Evolutionary conservation across 768 basidiomycete genomes (phyloP), one percentile per base, ranked within the genome.

Genomic region (Lyophyllum semitale): DNA sequence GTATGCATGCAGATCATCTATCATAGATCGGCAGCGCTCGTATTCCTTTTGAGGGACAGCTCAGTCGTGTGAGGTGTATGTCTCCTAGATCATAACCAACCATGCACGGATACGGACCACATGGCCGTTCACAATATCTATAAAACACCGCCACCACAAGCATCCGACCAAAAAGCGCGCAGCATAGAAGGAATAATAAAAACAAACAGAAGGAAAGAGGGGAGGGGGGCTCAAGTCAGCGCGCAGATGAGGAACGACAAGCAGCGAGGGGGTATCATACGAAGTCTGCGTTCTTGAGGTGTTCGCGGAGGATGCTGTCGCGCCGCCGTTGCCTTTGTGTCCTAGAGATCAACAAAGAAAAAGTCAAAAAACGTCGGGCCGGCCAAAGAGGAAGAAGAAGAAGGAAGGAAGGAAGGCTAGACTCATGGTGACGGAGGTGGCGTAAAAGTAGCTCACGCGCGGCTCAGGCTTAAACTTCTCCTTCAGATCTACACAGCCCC

Each of bases 391-490:
- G 8, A 20, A 22, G n/a, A 40, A 9, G 20, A 6, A 40, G 11
- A 15, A 25, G 41, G n/a, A 8, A 18, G 17, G 4, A 27, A 53
- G 47, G 23, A n/a, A n/a, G n/a, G n/a, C n/a, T n/a, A n/a, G n/a
- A n/a, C 81, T 54, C 63, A 86, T 86, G 35, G 81, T 80, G 7
- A 84, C 84, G 32, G 82, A 81, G 0, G 86, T 88, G 3, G 81
- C 62, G 68, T 84, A 84, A 35, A 80, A 77, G 66, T 87, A 87
- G 59, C 79, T 81, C 11, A 71, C 66, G 27, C 87, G 72, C 3
- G 76, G 75, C 47, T 76, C 72, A 7, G 79, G 78, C 54, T 76
- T 77, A 41, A 88, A 78, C 62, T 75, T 75, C 22, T 73, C 71
- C 30, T 66, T 63, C 49, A 77, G 48, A 61, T 77, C 76, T 77